Evolutionary conservation across 2,329 filamentous ascomycete species (phyloP), one percentile per base, ranked within the genome.

Genomic region (Emergomyces orientalis): DNA sequence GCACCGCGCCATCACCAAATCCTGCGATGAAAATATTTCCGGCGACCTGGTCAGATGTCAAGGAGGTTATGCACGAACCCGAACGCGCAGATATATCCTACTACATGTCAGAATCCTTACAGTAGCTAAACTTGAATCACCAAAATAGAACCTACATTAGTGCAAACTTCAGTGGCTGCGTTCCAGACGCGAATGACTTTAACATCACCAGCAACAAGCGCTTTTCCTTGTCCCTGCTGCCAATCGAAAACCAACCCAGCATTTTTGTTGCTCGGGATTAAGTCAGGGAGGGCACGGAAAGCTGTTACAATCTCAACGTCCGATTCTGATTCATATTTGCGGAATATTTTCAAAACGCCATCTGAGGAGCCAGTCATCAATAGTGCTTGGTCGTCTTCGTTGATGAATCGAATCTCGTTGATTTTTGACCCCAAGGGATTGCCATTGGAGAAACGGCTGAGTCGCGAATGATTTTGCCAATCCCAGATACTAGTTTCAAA

Each of bases 31-130:
- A 97, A 55, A 97, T 86, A 71, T 97, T 92, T 52, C 94, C 94
- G 60, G 95, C 96, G 76, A 99, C 96, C 80, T 97, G 94, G 75
- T 99, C 94, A 19, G 91, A 96, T 2, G 94, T 97, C 66, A 99
- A 79, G 9, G 91, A 95, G 4, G 94, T 99, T 65, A 99, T 94
- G 74, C 93, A 97, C 19, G 91, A 96, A 41, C 91, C 91, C 0
- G 93, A 97, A 41, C 94, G 88, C 13, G 94, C 94, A 41, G 92
- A 91, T 60, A 99, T 97, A 72, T 99, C 94, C 80, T 84, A 62
- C 27, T 60, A 63, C 9, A 32, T 55, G 39, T 45, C 57, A 58
- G 54, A 60, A 65, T 61, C 64, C 51, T 32, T 19, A 61, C 6
- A 32, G 45, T 41, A 60, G 39, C 22, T 59, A 39, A 43, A 54